Evolutionary conservation across 2,329 filamentous ascomycete species (phyloP).

Genomic region (Neophaeococcomyces mojaviensis): DNA sequence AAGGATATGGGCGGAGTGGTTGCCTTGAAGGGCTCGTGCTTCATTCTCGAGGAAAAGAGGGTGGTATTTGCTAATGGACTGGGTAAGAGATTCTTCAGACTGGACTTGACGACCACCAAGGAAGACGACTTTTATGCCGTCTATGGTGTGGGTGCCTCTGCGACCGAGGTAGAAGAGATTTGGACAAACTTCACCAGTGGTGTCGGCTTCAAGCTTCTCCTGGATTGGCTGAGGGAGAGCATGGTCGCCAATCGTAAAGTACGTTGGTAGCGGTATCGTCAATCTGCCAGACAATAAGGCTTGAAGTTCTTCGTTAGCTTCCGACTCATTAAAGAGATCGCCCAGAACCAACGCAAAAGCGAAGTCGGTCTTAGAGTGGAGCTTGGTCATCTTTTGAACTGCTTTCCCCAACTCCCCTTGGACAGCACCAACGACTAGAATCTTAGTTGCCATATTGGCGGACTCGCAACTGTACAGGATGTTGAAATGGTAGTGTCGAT

Average conservation of each 20-base stretch:
- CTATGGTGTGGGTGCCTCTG: conserved; percentile 74
- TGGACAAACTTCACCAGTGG: conserved; percentile 66
- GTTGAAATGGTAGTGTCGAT: neutral
- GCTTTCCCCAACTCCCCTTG: conserved; percentile 69
- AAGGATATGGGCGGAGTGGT: conserved; percentile 75
- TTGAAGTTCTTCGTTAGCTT: conserved; percentile 44
- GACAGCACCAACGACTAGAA: conserved; percentile 69
- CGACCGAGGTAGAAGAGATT: conserved; percentile 89
- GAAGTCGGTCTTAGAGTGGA: conserved; percentile 85
- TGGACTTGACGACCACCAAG: conserved; percentile 62
- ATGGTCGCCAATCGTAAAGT: conserved; percentile 74
- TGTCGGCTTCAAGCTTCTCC: conserved; percentile 58
- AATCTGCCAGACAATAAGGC: conserved; percentile 67
- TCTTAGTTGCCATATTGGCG: conserved; percentile 4
- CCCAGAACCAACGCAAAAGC: conserved; percentile 76
- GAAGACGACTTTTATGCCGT: conserved; percentile 79
- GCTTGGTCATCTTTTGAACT: conserved; percentile 69
- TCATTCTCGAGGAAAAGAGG: conserved; percentile 72
- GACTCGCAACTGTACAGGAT: neutral
- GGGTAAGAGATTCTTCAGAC: conserved; percentile 53
- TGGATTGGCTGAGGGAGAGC: conserved; percentile 64
- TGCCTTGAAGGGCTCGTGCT: conserved; percentile 65
- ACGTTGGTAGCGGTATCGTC: conserved; percentile 70
- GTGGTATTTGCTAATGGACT: conserved; percentile 65
- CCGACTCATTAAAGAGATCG: conserved; percentile 63